Conservation (phyloP, 495 filamentous ascomycete genomes). For the Neurospora sp. region DNA sequence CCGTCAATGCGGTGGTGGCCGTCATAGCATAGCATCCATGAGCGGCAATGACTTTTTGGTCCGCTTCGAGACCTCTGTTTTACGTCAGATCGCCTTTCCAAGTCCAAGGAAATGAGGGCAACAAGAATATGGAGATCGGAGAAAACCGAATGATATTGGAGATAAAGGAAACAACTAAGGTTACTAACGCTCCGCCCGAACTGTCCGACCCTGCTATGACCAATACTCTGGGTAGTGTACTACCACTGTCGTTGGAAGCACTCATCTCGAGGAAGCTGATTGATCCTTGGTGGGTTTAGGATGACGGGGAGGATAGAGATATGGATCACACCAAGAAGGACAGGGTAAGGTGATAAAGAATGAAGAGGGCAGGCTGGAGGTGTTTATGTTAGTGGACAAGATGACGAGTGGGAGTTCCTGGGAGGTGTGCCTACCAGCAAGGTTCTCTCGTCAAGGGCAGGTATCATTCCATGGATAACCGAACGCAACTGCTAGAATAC, state of each 20-base stretch:
- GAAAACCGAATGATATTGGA: neutral
- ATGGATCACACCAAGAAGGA: neutral
- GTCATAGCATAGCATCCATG: conserved; percentile 94
- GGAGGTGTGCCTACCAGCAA: neutral
- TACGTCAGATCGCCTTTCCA: conserved; percentile 2
- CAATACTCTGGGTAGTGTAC: conserved; percentile 41
- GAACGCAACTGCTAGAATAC: neutral
- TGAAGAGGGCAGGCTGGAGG: neutral
- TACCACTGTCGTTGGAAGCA: neutral
- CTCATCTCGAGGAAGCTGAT: neutral
- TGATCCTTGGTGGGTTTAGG: neutral
- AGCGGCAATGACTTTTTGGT: conserved; percentile 87
- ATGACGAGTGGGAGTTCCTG: neutral
- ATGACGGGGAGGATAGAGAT: neutral
- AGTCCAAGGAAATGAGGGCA: neutral
- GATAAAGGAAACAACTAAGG: neutral
- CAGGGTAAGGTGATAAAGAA: neutral
- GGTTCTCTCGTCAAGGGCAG: neutral
- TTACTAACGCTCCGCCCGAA: conserved; percentile 75
- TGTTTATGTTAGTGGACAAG: neutral
- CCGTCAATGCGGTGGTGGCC: conserved; percentile 89
- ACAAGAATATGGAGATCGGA: neutral
- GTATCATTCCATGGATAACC: neutral
- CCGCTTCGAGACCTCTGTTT: conserved; percentile 83
- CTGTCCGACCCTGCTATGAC: conserved; percentile 87